Base-by-base conservation (phyloP, 2,329 filamentous ascomycete species). In the Coniella vitis region DNA sequence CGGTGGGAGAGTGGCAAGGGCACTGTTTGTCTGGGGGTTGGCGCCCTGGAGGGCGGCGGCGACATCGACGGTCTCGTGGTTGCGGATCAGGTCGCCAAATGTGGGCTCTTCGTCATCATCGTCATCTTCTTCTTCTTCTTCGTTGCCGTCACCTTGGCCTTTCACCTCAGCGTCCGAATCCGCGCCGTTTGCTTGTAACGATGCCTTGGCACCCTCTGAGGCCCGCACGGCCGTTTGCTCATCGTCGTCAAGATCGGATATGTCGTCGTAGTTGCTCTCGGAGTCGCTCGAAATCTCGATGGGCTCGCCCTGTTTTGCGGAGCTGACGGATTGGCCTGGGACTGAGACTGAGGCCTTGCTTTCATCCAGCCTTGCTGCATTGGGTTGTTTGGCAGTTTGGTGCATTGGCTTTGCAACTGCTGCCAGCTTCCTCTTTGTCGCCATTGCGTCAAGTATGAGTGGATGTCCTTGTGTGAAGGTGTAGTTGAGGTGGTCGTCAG, bases 81-180 rank as follows among this genome's bases (percentile, higher is more conserved):
- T 81, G 57, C 83, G 84, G 37, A 95, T 74, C 39, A 94, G 79
- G 63, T 97, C 91, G 58, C 90, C 91, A 64, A 97, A 95, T 0
- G 89, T 87, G 3, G 88, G 86, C 25, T 69, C 72, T 16, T 70
- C 67, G 5, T 67, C 69, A 7, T 43, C 45, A 48, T 79, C 73
- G 38, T 68, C 70, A 50, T 77, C 74, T 31, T 71, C 72, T 29
- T 52, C 48, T 40, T 65, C 67, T 37, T 60, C 62, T 44, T 65
- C 65, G 31, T 61, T 21, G 29, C 52, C 51, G 40, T 66, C 67
- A 38, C 60, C 62, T 45, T 65, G 25, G 25, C 10, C 65, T 35
- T 62, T 31, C 52, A 56, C 53, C 41, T 53, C 46, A 16, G 39
- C 31, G 21, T 51, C 45, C 14, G 35, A 47, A 16, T 49, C 36